Evolutionary conservation across 1,139 yeast species (phyloP).

Genomic region (Candida sp.): DNA sequence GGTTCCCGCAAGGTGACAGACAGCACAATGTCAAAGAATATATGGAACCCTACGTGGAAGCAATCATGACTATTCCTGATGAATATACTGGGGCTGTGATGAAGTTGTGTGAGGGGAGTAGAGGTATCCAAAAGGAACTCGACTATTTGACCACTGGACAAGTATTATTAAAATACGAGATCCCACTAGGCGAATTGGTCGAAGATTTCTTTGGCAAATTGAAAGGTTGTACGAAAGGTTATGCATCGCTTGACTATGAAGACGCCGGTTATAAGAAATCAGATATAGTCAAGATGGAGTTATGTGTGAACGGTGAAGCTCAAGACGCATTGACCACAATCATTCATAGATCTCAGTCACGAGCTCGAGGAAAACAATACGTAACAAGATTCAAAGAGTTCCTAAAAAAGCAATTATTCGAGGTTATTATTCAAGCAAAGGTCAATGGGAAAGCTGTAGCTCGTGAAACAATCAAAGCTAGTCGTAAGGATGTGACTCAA

Average conservation of each 20-base stretch:
- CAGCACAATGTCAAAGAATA: conserved; percentile 53
- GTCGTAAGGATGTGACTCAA: conserved; percentile 90
- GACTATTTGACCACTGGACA: conserved; percentile 81
- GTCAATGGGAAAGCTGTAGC: conserved; percentile 85
- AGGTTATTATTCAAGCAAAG: conserved; percentile 88
- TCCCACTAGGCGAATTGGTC: conserved; percentile 87
- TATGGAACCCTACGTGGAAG: conserved; percentile 89
- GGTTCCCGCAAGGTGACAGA: conserved; percentile 66
- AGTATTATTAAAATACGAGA: conserved; percentile 70
- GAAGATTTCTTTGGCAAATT: conserved; percentile 94
- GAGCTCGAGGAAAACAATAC: conserved; percentile 72
- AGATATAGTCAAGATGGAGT: conserved; percentile 82
- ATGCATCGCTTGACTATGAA: conserved; percentile 92
- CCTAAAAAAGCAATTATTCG: conserved; percentile 79
- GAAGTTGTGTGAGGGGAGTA: conserved; percentile 75
- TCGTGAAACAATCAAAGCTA: conserved; percentile 90
- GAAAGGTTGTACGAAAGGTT: conserved; percentile 88
- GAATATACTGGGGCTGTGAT: conserved; percentile 88
- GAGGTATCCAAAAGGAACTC: conserved; percentile 81
- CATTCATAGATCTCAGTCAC: conserved; percentile 78
- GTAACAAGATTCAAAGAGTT: conserved; percentile 79
- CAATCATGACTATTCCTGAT: conserved; percentile 86
- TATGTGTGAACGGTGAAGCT: conserved; percentile 84
- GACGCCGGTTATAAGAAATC: conserved; percentile 84
- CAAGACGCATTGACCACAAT: conserved; percentile 94